These are phyloP conservation scores for Gossypium stocksii DNA, from an alignment of 345 rosid genomes.

Conservation along the genomic window DNA sequence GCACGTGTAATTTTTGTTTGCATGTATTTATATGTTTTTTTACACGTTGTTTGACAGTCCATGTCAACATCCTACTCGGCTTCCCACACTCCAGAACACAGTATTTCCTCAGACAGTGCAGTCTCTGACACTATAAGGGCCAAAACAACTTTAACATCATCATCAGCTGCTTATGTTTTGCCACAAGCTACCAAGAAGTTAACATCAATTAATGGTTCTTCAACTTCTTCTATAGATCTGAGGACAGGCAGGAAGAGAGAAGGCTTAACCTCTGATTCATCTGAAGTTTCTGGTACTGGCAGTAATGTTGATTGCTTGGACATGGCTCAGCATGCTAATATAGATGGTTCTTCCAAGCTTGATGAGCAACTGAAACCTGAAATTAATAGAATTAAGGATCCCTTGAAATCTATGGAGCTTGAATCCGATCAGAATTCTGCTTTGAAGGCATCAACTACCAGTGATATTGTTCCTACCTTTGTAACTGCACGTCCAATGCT, in stretches of 20 bases:
- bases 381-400: slow-evolving; percentile 18
- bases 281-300: slow-evolving; percentile 33
- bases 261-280: slow-evolving; percentile 23
- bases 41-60: slow-evolving; percentile 38
- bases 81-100: slow-evolving; percentile 27
- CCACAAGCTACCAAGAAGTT: slow-evolving; percentile 24
- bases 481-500: slow-evolving; percentile 28
- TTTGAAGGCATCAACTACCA: slow-evolving; percentile 5
- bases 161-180: slow-evolving; percentile 25
- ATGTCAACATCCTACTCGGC: slow-evolving; percentile 17
- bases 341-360: slow-evolving; percentile 20
- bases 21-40: slow-evolving; percentile 5
- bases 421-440: slow-evolving; percentile 23
- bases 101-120: slow-evolving; percentile 25
- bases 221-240: slow-evolving; percentile 25
- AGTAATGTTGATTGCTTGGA: slow-evolving; percentile 3
- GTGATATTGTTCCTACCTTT: slow-evolving; percentile 25
- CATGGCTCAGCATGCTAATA: slow-evolving; percentile 10
- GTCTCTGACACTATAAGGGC: slow-evolving; percentile 33
- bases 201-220: slow-evolving; percentile 21
- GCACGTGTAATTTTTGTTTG: neutral
- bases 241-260: slow-evolving; percentile 29
- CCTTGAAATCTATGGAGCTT: slow-evolving; percentile 25
- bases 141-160: slow-evolving; percentile 23
- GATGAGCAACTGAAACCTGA: slow-evolving; percentile 27